Base-by-base conservation (phyloP, 1,284 basidiomycete genomes). In the Phellinidium pouzarii region DNA sequence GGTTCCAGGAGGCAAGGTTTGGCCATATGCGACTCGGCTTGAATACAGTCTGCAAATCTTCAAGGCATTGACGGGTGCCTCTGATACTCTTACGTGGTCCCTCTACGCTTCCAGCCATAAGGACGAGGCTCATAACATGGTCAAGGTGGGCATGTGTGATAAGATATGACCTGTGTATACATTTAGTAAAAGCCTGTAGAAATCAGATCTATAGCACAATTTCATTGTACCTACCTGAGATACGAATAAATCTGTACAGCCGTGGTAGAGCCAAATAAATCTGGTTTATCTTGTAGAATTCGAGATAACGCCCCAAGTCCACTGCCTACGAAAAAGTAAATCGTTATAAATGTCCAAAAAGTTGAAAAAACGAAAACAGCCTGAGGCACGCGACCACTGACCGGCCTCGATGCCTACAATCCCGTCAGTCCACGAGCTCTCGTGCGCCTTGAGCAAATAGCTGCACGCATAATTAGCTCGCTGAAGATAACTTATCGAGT, bases 131-230 rank as follows among this genome's bases (percentile, higher is more conserved):
- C 58, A 73, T 79, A 56, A 91, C 76, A 65, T 93, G 91, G 68
- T 93, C 90, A 22, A 93, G 68, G 64, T 93, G 90, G 2, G 85
- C 82, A 66, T 92, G 90, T 3, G 84, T 84, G 59, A 92, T 72
- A 52, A 92, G 74, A 60, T 82, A 91, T 55, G 78, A 82, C 55
- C 86, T 85, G 62, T 6, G 12, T 48, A 52, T 49, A 11, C 5
- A 23, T 40, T 48, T 5, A 48, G 36, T 12, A 17, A 0, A 11
- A 9, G 20, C n/a, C n/a, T n/a, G n/a, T n/a, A n/a, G 34, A n/a
- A 48, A 12, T 40, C 17, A 29, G 25, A 29, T 29, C 29, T 5
- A 11, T 9, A 41, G 19, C 3, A 25, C 29, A 23, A 11, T 41
- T 17, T 34, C 12, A 3, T 7, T 7, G 6, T 31, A 63, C 74